phyloP scores from a whole-genome alignment of 805 yeast genomes.

The Yamadazyma scolyti region DNA sequence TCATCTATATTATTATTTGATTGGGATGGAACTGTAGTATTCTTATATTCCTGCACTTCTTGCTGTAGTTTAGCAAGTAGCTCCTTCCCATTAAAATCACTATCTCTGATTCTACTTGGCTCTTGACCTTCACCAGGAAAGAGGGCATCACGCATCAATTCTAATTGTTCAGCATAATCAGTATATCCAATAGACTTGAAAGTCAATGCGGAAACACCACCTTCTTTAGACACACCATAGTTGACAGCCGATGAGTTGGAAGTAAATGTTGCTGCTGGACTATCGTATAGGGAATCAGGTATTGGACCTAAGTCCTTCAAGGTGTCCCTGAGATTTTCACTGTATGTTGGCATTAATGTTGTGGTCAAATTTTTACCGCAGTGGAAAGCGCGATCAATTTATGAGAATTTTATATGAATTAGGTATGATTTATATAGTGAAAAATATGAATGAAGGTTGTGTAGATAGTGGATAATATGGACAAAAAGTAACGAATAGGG shows the following conservation, averaged over 20 bases:
- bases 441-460: no score
- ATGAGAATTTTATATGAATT: no score
- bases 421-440: no score
- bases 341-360: conserved; percentile 7
- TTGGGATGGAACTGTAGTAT: no score
- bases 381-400: no score
- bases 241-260: conserved; percentile 28
- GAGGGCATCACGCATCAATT: conserved; percentile 26
- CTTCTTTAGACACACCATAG: conserved; percentile 38
- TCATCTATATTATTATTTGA: conserved; percentile 5
- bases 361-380: no score
- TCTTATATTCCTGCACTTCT: conserved; percentile 17
- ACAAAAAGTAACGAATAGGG: no score
- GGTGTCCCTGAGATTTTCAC: conserved; percentile 9
- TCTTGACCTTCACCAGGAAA: conserved; percentile 12
- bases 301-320: conserved; percentile 6
- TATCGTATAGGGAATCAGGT: conserved; percentile 12
- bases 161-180: conserved; percentile 31
- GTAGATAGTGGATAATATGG: no score
- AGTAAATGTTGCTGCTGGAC: conserved; percentile 18
- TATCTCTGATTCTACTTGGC: conserved; percentile 14
- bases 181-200: conserved; percentile 38
- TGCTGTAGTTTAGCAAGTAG: conserved; percentile 16
- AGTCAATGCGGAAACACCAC: conserved; percentile 39
- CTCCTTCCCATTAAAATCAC: conserved; percentile 13